These are phyloP conservation scores for Kodamaea suecica DNA, from an alignment of 1,139 yeast species.

Conservation along the genomic window DNA sequence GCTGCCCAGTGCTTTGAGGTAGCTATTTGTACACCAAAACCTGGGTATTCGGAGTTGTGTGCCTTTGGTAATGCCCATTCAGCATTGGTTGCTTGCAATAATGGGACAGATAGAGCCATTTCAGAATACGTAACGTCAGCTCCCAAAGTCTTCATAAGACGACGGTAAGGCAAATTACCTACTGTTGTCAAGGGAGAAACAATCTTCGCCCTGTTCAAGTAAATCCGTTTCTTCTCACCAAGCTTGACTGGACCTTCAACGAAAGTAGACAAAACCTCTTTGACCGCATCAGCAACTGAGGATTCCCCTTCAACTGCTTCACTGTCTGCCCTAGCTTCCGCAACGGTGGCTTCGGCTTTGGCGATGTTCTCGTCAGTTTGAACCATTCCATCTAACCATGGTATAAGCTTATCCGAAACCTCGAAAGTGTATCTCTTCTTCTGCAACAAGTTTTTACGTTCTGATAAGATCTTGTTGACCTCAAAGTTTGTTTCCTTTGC, in stretches of 20 bases:
- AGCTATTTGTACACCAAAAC: conserved; percentile 93
- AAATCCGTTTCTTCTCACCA: conserved; percentile 73
- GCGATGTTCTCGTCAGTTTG: conserved; percentile 36
- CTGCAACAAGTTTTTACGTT: conserved; percentile 54
- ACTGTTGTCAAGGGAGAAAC: conserved; percentile 96
- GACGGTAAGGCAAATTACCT: conserved; percentile 92
- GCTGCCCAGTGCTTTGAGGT: conserved; percentile 93
- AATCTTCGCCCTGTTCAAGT: conserved; percentile 72
- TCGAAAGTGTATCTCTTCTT: conserved; percentile 60
- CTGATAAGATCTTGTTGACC: conserved; percentile 58
- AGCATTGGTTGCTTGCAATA: conserved; percentile 83
- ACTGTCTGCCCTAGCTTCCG: conserved; percentile 15
- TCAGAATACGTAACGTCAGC: conserved; percentile 94
- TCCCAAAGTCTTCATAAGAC: conserved; percentile 86
- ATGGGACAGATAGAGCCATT: conserved; percentile 88
- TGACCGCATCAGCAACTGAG: conserved; percentile 19
- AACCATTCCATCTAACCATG: conserved; percentile 51
- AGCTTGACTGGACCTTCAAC: conserved; percentile 76
- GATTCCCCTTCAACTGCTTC: conserved; percentile 21
- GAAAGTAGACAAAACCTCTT: conserved; percentile 50
- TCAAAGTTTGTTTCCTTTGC: conserved; percentile 48
- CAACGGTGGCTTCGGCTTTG: conserved; percentile 29
- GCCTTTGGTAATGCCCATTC: conserved; percentile 99
- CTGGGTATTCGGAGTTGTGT: conserved; percentile 75
- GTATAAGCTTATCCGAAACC: conserved; percentile 52